These are phyloP conservation scores for Adiantum capillusveneris DNA, from an alignment of 75 land plant species.

Conservation along the genomic window DNA sequence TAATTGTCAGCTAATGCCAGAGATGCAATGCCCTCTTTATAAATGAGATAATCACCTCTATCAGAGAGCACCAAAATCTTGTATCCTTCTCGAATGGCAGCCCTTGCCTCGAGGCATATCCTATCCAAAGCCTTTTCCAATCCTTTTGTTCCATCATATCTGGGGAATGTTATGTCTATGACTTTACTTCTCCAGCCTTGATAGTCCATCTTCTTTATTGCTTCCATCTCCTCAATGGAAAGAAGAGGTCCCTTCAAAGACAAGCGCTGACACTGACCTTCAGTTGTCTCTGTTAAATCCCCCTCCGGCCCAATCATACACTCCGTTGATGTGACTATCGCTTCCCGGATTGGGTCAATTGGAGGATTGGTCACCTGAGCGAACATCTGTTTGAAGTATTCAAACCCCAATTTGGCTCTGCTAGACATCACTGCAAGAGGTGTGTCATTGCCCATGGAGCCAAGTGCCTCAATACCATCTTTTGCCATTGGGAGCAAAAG, in stretches of 20 bases:
- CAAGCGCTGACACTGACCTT: conserved; percentile 87
- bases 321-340: conserved; percentile 94
- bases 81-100: conserved; percentile 81
- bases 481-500: conserved; percentile 95
- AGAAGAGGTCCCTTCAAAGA: conserved; percentile 84
- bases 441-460: conserved; percentile 99
- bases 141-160: conserved; percentile 60
- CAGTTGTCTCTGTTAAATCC: conserved; percentile 88
- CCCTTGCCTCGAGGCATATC: conserved; percentile 77
- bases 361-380: conserved; percentile 99
- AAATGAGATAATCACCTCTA: conserved; percentile 83
- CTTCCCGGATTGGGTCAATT: conserved; percentile 96
- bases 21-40: too few relatives aligned
- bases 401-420: conserved; percentile 81
- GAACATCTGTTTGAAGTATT: conserved; percentile 99
- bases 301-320: conserved; percentile 99
- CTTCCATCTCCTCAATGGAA: conserved; percentile 81
- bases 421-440: conserved; percentile 95
- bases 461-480: conserved; percentile 93
- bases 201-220: conserved; percentile 83
- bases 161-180: conserved; percentile 83
- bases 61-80: conserved; percentile 81
- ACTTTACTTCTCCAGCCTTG: conserved; percentile 90
- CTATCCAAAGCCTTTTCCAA: conserved; percentile 88
- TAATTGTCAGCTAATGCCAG: too few relatives aligned